Evolutionary conservation across 345 rosid genomes (phyloP).

Genomic region (Syzygium aqueum): DNA sequence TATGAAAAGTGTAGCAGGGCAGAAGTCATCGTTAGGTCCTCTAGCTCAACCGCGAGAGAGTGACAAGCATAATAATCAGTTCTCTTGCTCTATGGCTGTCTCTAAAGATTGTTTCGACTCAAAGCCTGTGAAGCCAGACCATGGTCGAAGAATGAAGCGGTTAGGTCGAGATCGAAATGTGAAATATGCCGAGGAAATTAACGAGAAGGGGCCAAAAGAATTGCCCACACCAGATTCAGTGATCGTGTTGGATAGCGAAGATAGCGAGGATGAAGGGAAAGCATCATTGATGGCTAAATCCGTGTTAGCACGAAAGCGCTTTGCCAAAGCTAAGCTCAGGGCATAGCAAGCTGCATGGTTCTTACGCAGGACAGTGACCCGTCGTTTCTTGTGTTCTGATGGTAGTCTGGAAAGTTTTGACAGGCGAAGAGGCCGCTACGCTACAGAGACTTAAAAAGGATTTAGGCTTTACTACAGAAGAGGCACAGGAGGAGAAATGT

Average conservation of each 20-base stretch:
- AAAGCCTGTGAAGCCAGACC: background rate
- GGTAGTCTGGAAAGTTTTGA: background rate
- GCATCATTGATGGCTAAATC: conserved; percentile 18
- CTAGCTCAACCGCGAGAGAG: conserved; percentile 9
- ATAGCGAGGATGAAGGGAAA: conserved; percentile 50
- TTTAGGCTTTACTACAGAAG: background rate
- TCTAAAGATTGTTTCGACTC: background rate
- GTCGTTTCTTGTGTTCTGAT: background rate
- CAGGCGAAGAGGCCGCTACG: background rate
- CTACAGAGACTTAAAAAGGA: background rate
- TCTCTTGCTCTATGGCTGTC: background rate
- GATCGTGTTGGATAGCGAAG: conserved; percentile 73
- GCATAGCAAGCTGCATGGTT: background rate
- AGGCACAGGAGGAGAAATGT: background rate
- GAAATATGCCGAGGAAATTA: background rate
- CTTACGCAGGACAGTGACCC: background rate
- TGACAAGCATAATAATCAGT: background rate
- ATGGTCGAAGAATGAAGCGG: background rate
- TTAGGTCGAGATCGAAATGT: background rate
- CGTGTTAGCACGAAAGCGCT: conserved; percentile 24
- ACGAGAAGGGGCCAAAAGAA: conserved; percentile 14
- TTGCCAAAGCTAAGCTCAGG: background rate
- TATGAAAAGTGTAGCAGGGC: conserved; percentile 7
- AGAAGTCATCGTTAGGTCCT: conserved; percentile 23
- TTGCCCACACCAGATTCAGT: conserved; percentile 25